Evolutionary conservation across 148 eudicot genomes (phyloP), one percentile per base, ranked within the genome.

Genomic region (Rhododendron ferrugineum): DNA sequence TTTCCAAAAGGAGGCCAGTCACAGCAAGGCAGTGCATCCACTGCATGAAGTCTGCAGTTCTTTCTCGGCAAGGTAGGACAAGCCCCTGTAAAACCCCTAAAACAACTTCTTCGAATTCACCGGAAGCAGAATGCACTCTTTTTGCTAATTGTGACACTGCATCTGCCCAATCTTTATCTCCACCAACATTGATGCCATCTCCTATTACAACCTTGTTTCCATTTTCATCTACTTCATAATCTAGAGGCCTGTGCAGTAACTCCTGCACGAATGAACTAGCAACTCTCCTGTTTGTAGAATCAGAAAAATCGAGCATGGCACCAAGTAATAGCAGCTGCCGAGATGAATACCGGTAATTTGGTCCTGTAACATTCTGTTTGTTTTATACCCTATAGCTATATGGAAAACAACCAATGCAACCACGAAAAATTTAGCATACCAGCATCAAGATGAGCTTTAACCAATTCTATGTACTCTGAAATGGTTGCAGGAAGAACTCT

Each of bases 1-100:
- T 93, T 88, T 95, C 96, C 88, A 97, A 91, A 37, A 97, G 89
- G 84, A 97, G 94, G 34, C 93, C 95, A 75, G 88, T 79, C 85
- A 97, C 95, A 75, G 99, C 94, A 81, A 97, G 91, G 87, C 99
- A 97, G 87, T 97, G 99, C 91, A 95, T 90, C 99, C 98, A 97
- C 88, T 94, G 94, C 85, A 88, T 84, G 87, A 89, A 92, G 82
- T 95, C 96, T 32, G 99, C 99, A 72, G 95, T 92, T 88, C 99
- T 93, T 88, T 97, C 99, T 82, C 99, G 92, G 90, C 99, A 97
- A 64, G 98, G 96, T 85, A 77, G 85, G 73, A 94, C 99, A 86
- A 97, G 96, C 90, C 93, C 94, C 85, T 90, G 98, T 62, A 95
- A 84, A 83, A 94, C 91, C 42, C 89, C 84, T 54, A 95, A 87